Percentiles rank a stretch among this genome's conserved stretches.
Evolutionary conservation across 345 rosid species (phyloP).

Genomic region (Reutealis trisperma): DNA sequence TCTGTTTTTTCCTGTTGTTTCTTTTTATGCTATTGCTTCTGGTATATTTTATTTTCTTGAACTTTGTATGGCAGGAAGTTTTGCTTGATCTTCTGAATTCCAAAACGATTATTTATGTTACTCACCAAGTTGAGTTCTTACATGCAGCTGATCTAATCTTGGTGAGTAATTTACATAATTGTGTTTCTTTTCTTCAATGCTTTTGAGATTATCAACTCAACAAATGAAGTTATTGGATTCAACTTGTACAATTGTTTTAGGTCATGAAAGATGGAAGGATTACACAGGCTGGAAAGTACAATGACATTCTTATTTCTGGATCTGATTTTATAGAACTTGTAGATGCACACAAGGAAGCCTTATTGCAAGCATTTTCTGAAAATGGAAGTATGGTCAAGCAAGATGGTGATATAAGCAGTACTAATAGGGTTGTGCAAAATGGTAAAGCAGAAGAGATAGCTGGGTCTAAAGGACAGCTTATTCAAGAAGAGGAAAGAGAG

Average conservation of each 20-base stretch:
- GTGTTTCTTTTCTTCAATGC: neutral
- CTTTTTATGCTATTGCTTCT: neutral
- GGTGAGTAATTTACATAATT: slow-evolving; percentile 36
- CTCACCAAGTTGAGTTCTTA: slow-evolving; percentile 66
- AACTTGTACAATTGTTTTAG: neutral
- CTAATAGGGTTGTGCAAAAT: slow-evolving; percentile 20
- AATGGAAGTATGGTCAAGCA: slow-evolving; percentile 21
- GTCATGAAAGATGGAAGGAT: slow-evolving; percentile 81
- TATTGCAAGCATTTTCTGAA: slow-evolving; percentile 39
- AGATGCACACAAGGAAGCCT: slow-evolving; percentile 61
- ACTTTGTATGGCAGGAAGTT: slow-evolving; percentile 46
- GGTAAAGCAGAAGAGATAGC: slow-evolving; percentile 37
- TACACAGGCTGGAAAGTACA: slow-evolving; percentile 67
- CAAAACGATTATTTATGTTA: slow-evolving; percentile 60
- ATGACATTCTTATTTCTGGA: slow-evolving; percentile 58
- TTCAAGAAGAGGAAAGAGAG: slow-evolving; percentile 81
- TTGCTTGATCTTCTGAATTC: slow-evolving; percentile 42
- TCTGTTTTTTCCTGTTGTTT: neutral
- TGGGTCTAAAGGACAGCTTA: slow-evolving; percentile 48
- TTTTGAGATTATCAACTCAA: neutral
- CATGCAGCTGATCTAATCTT: slow-evolving; percentile 65
- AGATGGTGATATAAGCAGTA: slow-evolving; percentile 10
- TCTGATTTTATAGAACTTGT: slow-evolving; percentile 71
- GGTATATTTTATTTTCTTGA: neutral
- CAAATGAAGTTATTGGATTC: neutral